Evolutionary conservation across 768 basidiomycete species (phyloP).

Genomic region (Paxillus ammoniavirescens): DNA sequence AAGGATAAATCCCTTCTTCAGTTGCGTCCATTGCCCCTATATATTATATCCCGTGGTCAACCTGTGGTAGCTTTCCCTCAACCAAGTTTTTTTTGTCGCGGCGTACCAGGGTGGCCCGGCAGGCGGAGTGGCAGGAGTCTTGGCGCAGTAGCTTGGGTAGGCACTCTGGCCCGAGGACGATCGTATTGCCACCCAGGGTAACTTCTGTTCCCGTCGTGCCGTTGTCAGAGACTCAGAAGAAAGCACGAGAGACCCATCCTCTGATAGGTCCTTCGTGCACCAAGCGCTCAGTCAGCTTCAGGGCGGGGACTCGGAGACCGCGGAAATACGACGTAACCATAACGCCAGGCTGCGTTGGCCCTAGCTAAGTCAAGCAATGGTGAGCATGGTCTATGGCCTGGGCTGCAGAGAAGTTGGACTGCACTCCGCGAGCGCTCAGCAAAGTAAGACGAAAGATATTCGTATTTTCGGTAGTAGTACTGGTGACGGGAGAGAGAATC

Average conservation of each 20-base stretch:
- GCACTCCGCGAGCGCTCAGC: constrained; percentile 64
- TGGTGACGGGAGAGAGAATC: constrained; percentile 81
- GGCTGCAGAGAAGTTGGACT: constrained; percentile 51
- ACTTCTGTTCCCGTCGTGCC: constrained; percentile 97
- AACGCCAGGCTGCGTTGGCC: constrained; percentile 86
- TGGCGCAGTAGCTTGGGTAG: no score
- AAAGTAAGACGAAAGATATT: constrained; percentile 81
- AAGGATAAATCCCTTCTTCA: constrained; percentile 87
- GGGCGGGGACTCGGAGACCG: constrained; percentile 84
- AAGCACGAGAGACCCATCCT: constrained; percentile 89
- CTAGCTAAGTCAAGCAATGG: constrained; percentile 78
- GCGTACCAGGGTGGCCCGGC: constrained; percentile 36
- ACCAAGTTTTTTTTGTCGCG: constrained; percentile 51
- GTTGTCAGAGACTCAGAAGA: constrained; percentile 93
- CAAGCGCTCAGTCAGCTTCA: constrained; percentile 79
- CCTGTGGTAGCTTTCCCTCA: constrained; percentile 94
- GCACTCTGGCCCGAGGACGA: constrained; percentile 54
- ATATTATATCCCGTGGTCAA: no score
- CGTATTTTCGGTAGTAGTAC: constrained; percentile 86
- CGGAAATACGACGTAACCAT: constrained; percentile 97
- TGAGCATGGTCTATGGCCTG: constrained; percentile 86
- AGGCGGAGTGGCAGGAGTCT: no score
- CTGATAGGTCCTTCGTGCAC: constrained; percentile 74
- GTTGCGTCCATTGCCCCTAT: constrained; percentile 97
- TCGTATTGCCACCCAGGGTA: constrained; percentile 90